phyloP scores from a whole-genome alignment of 192 early-diverging fungal species.

The Chytriomyces sp. region DNA sequence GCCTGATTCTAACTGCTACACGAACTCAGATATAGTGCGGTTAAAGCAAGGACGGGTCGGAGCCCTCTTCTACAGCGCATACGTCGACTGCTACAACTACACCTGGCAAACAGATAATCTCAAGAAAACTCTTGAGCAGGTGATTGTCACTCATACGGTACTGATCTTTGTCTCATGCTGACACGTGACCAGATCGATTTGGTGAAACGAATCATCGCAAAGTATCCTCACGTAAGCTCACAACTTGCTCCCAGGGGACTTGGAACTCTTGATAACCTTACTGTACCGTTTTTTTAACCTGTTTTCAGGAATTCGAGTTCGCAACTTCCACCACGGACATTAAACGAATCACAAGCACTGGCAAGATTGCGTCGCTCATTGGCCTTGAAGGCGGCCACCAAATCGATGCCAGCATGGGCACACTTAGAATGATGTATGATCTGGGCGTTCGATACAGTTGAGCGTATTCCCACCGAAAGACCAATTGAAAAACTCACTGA shows the following conservation, averaged over 20 bases:
- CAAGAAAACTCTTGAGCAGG: slow-evolving; percentile 13
- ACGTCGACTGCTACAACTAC: slow-evolving; percentile 25
- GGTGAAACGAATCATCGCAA: slow-evolving; percentile 57
- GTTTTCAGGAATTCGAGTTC: slow-evolving; percentile 43
- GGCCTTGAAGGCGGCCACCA: slow-evolving; percentile 68
- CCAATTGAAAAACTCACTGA: neutral
- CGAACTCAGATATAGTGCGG: slow-evolving; percentile 33
- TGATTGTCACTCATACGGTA: no score
- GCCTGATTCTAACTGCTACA: neutral
- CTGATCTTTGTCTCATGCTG: no score
- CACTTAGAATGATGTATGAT: slow-evolving; percentile 57
- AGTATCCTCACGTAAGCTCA: slow-evolving; percentile 43
- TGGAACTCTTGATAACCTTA: neutral
- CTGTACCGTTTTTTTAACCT: neutral
- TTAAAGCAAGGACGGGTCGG: slow-evolving; percentile 36
- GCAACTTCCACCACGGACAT: slow-evolving; percentile 52
- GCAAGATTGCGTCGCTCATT: slow-evolving; percentile 63
- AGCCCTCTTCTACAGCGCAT: slow-evolving; percentile 49
- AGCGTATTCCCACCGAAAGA: neutral
- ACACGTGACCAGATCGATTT: slow-evolving; percentile 56
- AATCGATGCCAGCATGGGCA: slow-evolving; percentile 61
- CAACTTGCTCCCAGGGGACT: neutral
- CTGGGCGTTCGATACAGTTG: slow-evolving; percentile 62
- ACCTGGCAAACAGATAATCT: slow-evolving; percentile 27
- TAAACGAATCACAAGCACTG: slow-evolving; percentile 40